These are phyloP conservation scores for Cicer pinnatifidum DNA, from an alignment of 306 rosid species.

Conservation along the genomic window DNA sequence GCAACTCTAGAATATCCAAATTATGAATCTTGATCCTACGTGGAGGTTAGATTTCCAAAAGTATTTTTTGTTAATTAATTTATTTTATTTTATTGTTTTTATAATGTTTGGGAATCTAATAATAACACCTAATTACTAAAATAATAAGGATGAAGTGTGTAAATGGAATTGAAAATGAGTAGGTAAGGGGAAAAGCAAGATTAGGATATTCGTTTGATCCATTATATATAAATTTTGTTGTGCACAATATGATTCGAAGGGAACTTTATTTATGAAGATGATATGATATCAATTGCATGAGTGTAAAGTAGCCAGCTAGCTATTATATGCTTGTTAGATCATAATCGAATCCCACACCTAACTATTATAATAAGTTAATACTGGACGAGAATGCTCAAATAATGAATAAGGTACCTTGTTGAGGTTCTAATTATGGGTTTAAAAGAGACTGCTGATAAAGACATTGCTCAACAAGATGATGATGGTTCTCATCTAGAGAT, in stretches of 20 bases:
- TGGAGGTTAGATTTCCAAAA: not conserved
- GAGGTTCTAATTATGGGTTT: constrained; percentile 50
- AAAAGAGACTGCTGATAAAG: constrained; percentile 45
- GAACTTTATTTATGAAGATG: constrained; percentile 45
- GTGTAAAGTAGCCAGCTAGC: constrained; percentile 46
- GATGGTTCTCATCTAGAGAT: constrained; percentile 41
- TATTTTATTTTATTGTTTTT: not conserved
- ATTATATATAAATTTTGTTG: constrained; percentile 45
- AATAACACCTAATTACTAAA: constrained; percentile 39
- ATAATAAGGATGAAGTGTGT: constrained; percentile 34
- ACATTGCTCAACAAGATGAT: constrained; percentile 38
- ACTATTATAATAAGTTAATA: constrained; percentile 36
- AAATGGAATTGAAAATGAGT: constrained; percentile 41
- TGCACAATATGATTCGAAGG: constrained; percentile 45
- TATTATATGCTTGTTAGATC: constrained; percentile 40
- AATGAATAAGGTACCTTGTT: constrained; percentile 49
- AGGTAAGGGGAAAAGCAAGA: constrained; percentile 45
- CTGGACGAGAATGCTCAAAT: constrained; percentile 41
- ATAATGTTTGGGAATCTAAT: constrained; percentile 49
- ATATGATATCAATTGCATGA: constrained; percentile 41
- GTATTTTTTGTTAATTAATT: constrained; percentile 1
- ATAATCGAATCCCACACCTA: constrained; percentile 45
- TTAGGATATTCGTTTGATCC: constrained; percentile 54
- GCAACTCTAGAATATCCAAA: not conserved
- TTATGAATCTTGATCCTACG: not conserved